Evolutionary conservation across 352 stramenopile genomes (phyloP).

Genomic region (Globisporangium irregulare): DNA sequence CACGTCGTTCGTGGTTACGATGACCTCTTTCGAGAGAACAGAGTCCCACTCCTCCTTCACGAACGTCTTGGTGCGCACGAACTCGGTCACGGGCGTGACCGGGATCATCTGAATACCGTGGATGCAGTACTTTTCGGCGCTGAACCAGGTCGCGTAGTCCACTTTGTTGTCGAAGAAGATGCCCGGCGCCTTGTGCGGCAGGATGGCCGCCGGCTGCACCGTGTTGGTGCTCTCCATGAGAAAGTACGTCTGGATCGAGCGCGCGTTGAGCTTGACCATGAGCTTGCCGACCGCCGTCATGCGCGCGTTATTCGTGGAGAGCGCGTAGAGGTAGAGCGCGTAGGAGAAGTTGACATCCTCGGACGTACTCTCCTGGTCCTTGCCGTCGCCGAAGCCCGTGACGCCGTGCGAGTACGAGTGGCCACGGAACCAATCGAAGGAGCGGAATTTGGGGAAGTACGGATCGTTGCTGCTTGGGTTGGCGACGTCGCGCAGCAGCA

Average conservation of each 20-base stretch:
- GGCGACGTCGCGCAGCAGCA: slow-evolving; percentile 56
- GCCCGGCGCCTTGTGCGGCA: slow-evolving; percentile 49
- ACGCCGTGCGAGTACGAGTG: slow-evolving; percentile 71
- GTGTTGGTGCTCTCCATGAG: slow-evolving; percentile 55
- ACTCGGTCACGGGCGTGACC: slow-evolving; percentile 59
- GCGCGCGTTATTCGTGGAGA: slow-evolving; percentile 33
- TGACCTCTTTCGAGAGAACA: slow-evolving; percentile 43
- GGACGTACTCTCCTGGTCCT: slow-evolving; percentile 63
- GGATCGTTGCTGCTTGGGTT: slow-evolving; percentile 42
- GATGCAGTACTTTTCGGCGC: slow-evolving; percentile 58
- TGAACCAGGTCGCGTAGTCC: slow-evolving; percentile 82
- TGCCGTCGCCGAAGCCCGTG: slow-evolving; percentile 53
- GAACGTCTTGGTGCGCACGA: slow-evolving; percentile 48
- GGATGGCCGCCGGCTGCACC: slow-evolving; percentile 45
- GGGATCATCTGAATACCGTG: slow-evolving; percentile 82
- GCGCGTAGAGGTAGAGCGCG: slow-evolving; percentile 45
- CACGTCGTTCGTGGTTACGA: slow-evolving; percentile 39
- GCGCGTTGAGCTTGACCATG: slow-evolving; percentile 54
- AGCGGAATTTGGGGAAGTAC: slow-evolving; percentile 63
- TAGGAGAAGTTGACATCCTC: slow-evolving; percentile 73
- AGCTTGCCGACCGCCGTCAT: slow-evolving; percentile 47
- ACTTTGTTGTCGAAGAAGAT: slow-evolving; percentile 84
- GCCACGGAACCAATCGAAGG: slow-evolving; percentile 69
- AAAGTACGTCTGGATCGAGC: slow-evolving; percentile 66
- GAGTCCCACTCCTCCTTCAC: slow-evolving; percentile 57